Base-by-base conservation (phyloP, 1,139 yeast genomes). In the Hemisphaericaspora xylanilytica region DNA sequence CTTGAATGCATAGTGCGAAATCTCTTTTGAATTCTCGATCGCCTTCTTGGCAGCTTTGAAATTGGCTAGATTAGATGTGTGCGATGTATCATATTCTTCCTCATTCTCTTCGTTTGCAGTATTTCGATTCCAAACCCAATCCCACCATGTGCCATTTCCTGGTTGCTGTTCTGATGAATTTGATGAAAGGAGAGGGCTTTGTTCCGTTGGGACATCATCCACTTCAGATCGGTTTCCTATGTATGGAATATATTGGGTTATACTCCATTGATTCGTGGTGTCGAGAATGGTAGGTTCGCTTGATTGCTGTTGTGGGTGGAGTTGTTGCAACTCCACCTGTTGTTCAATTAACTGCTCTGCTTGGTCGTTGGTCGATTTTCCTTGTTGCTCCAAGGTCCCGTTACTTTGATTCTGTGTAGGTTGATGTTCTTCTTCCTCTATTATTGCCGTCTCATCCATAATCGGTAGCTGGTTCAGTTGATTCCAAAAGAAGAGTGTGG, bases 1-100 rank as follows among this genome's bases (percentile, higher is more conserved):
- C 39, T 56, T 61, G 37, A 61, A 58, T 13, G 73, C 75, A 46
- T 68, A 68, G 43, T 64, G 63, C 15, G 63, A 49, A 3, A 59
- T 47, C 27, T 65, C 72, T 35, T 52, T 58, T 1, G 68, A 48
- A 15, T 48, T 50, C 43, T 70, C 76, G 22, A 71, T 61, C 1
- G 65, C 59, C n/a, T 41, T 31, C 40, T 61, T 67, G 14, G 75
- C 73, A 1, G 59, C 48, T 35, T 57, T 59, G 43, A 62, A 67
- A 11, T 64, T 41, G 38, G 65, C 68, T 8, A 58, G 49, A 28
- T 55, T 40, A 4, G 45, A 42, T 14, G 43, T 35, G 28, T 37
- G 38, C 9, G 45, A 33, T n/a, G 24, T 42, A 29, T 45, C 49
- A 11, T 43, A 48, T 13, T 42, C 50, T 9, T 51, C 55, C 16